Percentiles rank a stretch among this genome's conserved stretches.
Evolutionary conservation across 2,329 filamentous ascomycete genomes (phyloP).

Genomic region (Leptographium wingfieldii): DNA sequence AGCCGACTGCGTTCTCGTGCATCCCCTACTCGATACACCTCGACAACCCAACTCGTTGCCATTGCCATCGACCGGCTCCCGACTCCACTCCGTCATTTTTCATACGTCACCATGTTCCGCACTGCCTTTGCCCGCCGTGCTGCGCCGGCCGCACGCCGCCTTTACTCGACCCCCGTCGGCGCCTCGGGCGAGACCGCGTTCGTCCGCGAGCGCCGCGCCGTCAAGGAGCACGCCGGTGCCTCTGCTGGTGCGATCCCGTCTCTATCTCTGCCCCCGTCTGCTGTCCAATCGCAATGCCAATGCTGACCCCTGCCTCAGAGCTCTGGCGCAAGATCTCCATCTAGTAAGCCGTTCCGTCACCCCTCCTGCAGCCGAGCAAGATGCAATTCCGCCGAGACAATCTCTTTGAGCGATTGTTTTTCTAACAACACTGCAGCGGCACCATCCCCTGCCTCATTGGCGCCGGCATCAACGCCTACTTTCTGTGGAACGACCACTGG

Average conservation of each 20-base stretch:
- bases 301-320: slow-evolving; percentile 39
- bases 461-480: slow-evolving; percentile 70
- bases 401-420: background rate
- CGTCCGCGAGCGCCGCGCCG: slow-evolving; percentile 78
- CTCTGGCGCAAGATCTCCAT: slow-evolving; percentile 93
- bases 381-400: no score
- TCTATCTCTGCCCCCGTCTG: background rate
- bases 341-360: slow-evolving; percentile 57
- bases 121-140: slow-evolving; percentile 9
- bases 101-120: slow-evolving; percentile 9
- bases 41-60: background rate
- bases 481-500: slow-evolving; percentile 93
- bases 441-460: slow-evolving; percentile 62
- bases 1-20: slow-evolving; percentile 5
- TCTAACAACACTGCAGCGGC: slow-evolving; percentile 37
- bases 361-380: background rate
- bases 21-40: background rate
- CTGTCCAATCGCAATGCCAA: background rate
- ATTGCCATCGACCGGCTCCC: background rate
- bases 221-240: slow-evolving; percentile 78
- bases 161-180: slow-evolving; percentile 9
- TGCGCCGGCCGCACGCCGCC: slow-evolving; percentile 10
- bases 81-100: background rate
- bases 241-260: slow-evolving; percentile 52
- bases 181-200: slow-evolving; percentile 64